phyloP scores from a whole-genome alignment of 257 asterid species.

The Linaria vulgaris region DNA sequence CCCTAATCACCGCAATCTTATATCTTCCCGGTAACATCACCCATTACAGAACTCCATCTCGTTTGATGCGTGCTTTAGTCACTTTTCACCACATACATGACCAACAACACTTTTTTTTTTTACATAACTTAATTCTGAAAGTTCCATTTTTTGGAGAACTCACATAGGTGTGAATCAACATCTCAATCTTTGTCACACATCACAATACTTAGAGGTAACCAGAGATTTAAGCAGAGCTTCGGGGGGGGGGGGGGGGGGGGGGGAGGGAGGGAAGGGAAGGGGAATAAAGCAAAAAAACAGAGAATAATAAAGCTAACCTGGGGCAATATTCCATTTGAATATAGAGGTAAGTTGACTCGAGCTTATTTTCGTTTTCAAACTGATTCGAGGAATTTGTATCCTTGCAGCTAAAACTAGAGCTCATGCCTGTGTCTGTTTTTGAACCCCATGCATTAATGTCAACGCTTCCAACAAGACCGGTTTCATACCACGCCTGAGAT shows the following conservation, averaged over 20 bases:
- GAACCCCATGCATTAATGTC: conserved; percentile 60
- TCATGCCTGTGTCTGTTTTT: conserved; percentile 52
- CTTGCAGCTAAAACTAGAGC: conserved; percentile 69
- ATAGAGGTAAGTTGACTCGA: conserved; percentile 81
- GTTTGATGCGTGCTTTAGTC: neutral
- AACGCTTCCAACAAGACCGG: conserved; percentile 63
- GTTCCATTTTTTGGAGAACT: conserved; percentile 15
- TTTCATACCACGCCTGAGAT: conserved; percentile 96
- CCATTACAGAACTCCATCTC: neutral
- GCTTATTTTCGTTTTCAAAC: conserved; percentile 52
- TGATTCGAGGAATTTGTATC: conserved; percentile 60
- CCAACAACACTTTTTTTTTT: conserved; percentile 2
- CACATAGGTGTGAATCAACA: conserved; percentile 8
- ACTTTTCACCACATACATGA: conserved; percentile 11
- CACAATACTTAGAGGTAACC: neutral
- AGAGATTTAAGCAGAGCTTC: conserved; percentile 3
- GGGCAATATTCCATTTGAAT: conserved; percentile 99
- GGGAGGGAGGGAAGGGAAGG: neutral
- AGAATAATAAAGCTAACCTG: conserved; percentile 47
- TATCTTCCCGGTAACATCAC: neutral
- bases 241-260: neutral
- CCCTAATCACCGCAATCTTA: neutral
- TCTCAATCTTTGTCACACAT: conserved; percentile 8
- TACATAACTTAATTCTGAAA: neutral
- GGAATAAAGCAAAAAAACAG: conserved; percentile 7